Base-by-base conservation (phyloP, 805 yeast genomes). In the Debaryomyces prosopidis region DNA sequence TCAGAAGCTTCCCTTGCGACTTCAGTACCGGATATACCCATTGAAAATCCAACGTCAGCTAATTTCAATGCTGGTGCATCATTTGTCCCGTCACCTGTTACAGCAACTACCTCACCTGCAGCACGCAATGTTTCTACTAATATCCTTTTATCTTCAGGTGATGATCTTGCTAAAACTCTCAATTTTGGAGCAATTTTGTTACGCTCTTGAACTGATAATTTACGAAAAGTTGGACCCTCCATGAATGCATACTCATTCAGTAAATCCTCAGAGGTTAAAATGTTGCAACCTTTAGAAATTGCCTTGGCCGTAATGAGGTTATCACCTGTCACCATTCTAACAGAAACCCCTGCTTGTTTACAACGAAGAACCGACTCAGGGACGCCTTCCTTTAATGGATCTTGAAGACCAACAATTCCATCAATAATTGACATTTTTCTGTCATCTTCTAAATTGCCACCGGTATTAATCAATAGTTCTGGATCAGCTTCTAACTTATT, bases 1-100 rank as follows among this genome's bases (percentile, higher is more conserved):
- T 89, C 96, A 8, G 92, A 88, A 6, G 99, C 99, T 63, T 94
- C 99, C 65, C 97, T 82, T 8, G 99, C 99, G 50, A 94, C 98
- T 68, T 94, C 99, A 2, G 99, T 94, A 53, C 99, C 99, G 7
- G 96, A 79, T 49, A 91, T 89, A 53, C 99, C 99, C 99, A 94
- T 94, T 2, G 98, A 88, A 62, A 94, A 92, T 1, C 99, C 99
- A 47, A 94, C 96, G 69, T 94, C 98, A 0, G 99, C 99, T 47
- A 91, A 75, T 60, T 92, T 89, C 60, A 94, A 77, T 3, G 99
- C 98, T 12, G 97, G 97, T 0, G 98, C 99, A 76, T 94, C 99
- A 65, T 94, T 94, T 7, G 98, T 92, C 68, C 99, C 99, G 65
- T 94, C 99, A 62, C 99, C 99, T 32, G 99, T 94, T 30, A 92